Evolutionary conservation across 2,329 filamentous ascomycete genomes (phyloP), one percentile per base, ranked within the genome.

Genomic region (Lojkania enalia): DNA sequence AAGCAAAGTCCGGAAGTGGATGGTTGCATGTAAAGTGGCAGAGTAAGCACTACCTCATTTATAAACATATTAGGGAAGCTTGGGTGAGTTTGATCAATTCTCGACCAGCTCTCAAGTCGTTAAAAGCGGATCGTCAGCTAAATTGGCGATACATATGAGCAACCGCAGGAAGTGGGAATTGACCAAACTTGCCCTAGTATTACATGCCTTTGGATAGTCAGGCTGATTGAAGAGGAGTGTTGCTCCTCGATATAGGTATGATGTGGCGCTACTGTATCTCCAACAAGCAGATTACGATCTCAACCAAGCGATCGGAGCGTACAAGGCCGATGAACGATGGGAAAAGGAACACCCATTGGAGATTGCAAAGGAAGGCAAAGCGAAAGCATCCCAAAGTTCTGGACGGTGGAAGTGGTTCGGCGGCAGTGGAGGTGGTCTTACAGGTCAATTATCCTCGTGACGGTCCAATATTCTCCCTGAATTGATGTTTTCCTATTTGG

Each of bases 11-110:
- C 77, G 88, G 31, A 80, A 86, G 49, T 92, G 86, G 76, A 91
- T 91, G 88, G 83, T 89, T 2, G 77, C 78, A 1, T 88, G 85
- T 71, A 92, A 92, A 64, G 85, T 88, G 20, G 74, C 81, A 18
- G 86, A 91, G 74, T 91, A 84, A 71, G 77, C 73, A 29, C 6
- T n/a, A 18, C 39, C 38, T n/a, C 2, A n/a, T n/a, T n/a, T n/a
- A n/a, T n/a, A n/a, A n/a, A n/a, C n/a, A n/a, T n/a, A n/a, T n/a
- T n/a, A n/a, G n/a, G n/a, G n/a, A n/a, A n/a, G n/a, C n/a, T n/a
- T n/a, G n/a, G n/a, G n/a, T n/a, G n/a, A n/a, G n/a, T n/a, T n/a
- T n/a, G n/a, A n/a, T n/a, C n/a, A n/a, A n/a, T n/a, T n/a, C n/a
- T n/a, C n/a, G n/a, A n/a, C n/a, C n/a, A n/a, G n/a, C n/a, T n/a